Percentiles rank a stretch among this genome's conserved stretches.
phyloP scores from a whole-genome alignment of 306 rosid genomes.

The Argentina anserina region DNA sequence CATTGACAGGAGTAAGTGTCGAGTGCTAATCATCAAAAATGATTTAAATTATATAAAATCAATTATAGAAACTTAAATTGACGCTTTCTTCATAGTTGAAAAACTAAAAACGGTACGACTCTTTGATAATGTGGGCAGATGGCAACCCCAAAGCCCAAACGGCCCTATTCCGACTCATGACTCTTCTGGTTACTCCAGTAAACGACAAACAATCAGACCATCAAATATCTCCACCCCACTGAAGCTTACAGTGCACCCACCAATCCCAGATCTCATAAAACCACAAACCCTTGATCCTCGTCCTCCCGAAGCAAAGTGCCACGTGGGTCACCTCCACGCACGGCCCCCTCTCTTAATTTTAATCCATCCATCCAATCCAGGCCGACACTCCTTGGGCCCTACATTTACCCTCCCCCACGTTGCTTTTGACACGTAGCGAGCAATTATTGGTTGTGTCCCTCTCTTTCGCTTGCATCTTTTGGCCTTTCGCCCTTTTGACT shows the following conservation, averaged over 20 bases:
- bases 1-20: not conserved
- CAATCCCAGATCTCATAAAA: slow-evolving; percentile 20
- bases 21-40: not conserved
- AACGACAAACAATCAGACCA: slow-evolving; percentile 8
- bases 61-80: not conserved
- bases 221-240: slow-evolving; percentile 10
- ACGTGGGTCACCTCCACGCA: slow-evolving; percentile 22
- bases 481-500: slow-evolving; percentile 20
- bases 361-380: slow-evolving; percentile 18
- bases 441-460: slow-evolving; percentile 24
- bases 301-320: not conserved
- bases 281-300: not conserved
- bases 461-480: slow-evolving; percentile 9
- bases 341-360: slow-evolving; percentile 33
- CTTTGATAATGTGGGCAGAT: not conserved
- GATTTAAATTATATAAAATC: not conserved
- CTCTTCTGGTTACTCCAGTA: not conserved
- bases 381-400: slow-evolving; percentile 43
- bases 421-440: slow-evolving; percentile 26
- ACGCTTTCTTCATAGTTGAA: not conserved
- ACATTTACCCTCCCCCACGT: slow-evolving; percentile 12
- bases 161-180: slow-evolving; percentile 1
- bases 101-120: slow-evolving; percentile 4
- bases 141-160: slow-evolving; percentile 8
- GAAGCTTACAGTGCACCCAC: slow-evolving; percentile 11